Evolutionary conservation across 257 asterid genomes (phyloP).

Genomic region (Petunia axillaris): DNA sequence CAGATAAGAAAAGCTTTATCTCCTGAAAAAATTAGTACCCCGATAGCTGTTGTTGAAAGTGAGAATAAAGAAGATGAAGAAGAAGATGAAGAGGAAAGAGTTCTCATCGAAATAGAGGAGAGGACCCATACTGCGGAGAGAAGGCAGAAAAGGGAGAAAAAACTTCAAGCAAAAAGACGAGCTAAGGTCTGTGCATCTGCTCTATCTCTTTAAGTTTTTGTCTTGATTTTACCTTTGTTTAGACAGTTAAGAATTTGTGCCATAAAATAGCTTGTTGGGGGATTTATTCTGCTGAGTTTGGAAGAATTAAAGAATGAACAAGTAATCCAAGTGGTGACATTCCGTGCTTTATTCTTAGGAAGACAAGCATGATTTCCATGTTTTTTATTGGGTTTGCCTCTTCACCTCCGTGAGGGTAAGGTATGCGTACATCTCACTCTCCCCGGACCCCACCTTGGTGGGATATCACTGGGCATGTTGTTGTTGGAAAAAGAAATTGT

Average conservation of each 20-base stretch:
- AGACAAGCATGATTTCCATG: neutral
- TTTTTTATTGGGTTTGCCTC: neutral
- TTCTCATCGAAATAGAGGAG: slow-evolving; percentile 87
- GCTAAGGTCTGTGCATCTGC: slow-evolving; percentile 60
- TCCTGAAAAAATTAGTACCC: slow-evolving; percentile 56
- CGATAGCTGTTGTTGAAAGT: slow-evolving; percentile 41
- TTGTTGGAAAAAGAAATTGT: neutral
- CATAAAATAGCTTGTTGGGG: neutral
- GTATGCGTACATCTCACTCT: too few relatives aligned
- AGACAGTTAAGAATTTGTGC: neutral
- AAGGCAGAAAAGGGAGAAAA: slow-evolving; percentile 77
- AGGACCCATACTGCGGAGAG: slow-evolving; percentile 76
- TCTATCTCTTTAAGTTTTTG: slow-evolving; percentile 1
- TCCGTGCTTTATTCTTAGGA: neutral
- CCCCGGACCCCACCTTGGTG: too few relatives aligned
- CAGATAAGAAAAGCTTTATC: slow-evolving; percentile 79
- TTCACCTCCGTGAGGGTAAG: too few relatives aligned
- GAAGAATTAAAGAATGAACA: slow-evolving; percentile 4
- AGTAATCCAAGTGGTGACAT: neutral
- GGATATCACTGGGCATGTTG: neutral
- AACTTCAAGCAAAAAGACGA: slow-evolving; percentile 63
- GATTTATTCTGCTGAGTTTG: slow-evolving; percentile 10
- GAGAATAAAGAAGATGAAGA: slow-evolving; percentile 43
- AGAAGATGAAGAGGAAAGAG: slow-evolving; percentile 68
- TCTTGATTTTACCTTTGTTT: neutral